Conservation (phyloP, 164 flowering plant genomes). For the Kingdonia uniflora region DNA sequence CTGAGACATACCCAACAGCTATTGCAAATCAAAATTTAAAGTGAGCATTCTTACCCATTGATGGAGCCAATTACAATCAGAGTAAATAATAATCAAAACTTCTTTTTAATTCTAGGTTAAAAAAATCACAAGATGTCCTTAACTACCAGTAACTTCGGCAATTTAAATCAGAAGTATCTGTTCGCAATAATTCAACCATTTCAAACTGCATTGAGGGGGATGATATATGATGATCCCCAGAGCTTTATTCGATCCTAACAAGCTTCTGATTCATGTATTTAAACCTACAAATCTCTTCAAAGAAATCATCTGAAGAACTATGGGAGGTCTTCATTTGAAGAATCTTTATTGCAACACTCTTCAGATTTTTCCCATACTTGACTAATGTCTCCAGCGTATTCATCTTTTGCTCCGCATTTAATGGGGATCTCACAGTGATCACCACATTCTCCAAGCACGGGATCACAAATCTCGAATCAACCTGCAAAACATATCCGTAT, state of each 20-base stretch:
- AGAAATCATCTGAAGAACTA: slow-evolving; percentile 76
- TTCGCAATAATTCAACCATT: too few relatives aligned
- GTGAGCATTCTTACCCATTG: too few relatives aligned
- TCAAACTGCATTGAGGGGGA: too few relatives aligned
- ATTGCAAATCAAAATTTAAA: too few relatives aligned
- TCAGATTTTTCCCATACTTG: slow-evolving; percentile 46
- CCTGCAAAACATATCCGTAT: slow-evolving; percentile 28
- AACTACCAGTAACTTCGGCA: too few relatives aligned
- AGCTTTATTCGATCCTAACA: slow-evolving; percentile 39
- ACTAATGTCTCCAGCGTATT: slow-evolving; percentile 62
- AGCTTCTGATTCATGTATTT: slow-evolving; percentile 37
- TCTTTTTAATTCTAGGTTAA: too few relatives aligned
- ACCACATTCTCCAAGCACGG: slow-evolving; percentile 63
- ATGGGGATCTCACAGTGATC: slow-evolving; percentile 64
- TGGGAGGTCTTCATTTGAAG: slow-evolving; percentile 80
- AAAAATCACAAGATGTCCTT: too few relatives aligned
- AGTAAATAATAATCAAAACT: too few relatives aligned
- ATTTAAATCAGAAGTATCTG: too few relatives aligned
- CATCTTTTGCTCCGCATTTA: slow-evolving; percentile 91
- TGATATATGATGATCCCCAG: too few relatives aligned
- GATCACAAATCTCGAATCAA: slow-evolving; percentile 51
- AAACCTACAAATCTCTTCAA: slow-evolving; percentile 76
- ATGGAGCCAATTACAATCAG: too few relatives aligned
- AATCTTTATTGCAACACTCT: slow-evolving; percentile 56
- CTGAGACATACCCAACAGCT: too few relatives aligned